Percentiles rank a stretch among this genome's conserved stretches.
phyloP scores from a whole-genome alignment of 2,329 filamentous ascomycete genomes.

The Fusarium sp. region DNA sequence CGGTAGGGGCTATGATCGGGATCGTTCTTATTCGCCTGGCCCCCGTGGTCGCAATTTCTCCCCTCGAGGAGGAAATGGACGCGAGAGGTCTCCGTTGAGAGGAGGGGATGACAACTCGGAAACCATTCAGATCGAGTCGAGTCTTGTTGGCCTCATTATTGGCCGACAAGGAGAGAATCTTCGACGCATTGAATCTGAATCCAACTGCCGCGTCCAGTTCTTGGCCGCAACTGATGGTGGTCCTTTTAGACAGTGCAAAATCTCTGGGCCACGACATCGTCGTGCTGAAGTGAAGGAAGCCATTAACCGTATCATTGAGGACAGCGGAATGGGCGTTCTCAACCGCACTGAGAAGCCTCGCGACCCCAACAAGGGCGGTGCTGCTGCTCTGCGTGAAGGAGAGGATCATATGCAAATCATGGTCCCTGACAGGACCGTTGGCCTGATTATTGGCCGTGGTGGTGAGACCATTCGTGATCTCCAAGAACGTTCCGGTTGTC shows the following conservation, averaged over 20 bases:
- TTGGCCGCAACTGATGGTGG: conserved; percentile 80
- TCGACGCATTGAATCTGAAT: conserved; percentile 84
- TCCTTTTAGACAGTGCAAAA: conserved; percentile 84
- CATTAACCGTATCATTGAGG: conserved; percentile 89
- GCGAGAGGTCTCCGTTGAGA: conserved; percentile 69
- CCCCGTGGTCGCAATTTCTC: conserved; percentile 68
- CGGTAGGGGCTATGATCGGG: conserved; percentile 61
- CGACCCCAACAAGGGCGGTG: conserved; percentile 53
- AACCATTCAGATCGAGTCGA: conserved; percentile 87
- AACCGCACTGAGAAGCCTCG: conserved; percentile 58
- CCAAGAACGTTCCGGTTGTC: conserved; percentile 91
- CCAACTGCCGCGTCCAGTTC: conserved; percentile 87
- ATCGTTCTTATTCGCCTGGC: conserved; percentile 78
- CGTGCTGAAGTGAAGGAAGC: conserved; percentile 83
- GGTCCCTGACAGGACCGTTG: conserved; percentile 93
- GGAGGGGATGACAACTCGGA: conserved; percentile 77
- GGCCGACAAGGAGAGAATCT: conserved; percentile 91
- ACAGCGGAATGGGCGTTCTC: conserved; percentile 67
- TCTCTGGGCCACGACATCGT: conserved; percentile 77
- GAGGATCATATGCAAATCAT: conserved; percentile 93
- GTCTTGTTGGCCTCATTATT: conserved; percentile 89
- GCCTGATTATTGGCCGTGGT: conserved; percentile 91
- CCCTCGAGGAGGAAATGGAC: conserved; percentile 64
- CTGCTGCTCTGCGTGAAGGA: conserved; percentile 72
- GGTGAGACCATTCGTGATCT: conserved; percentile 93